Base-by-base conservation (phyloP, 257 asterid genomes). In the Linaria vulgaris region DNA sequence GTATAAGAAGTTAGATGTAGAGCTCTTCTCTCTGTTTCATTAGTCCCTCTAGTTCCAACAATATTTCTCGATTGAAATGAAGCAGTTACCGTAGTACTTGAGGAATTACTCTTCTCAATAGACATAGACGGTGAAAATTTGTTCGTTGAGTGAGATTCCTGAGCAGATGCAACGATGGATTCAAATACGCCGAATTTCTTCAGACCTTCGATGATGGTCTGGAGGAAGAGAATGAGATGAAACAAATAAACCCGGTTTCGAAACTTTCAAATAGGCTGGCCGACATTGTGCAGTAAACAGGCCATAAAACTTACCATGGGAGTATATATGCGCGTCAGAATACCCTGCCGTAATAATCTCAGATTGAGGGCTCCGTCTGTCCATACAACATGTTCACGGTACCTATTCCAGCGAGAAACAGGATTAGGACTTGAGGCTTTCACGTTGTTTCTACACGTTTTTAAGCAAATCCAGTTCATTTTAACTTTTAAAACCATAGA, bases 351-450 rank as follows among this genome's bases (percentile, higher is more conserved):
- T 82, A 87, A 59, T 56, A 94, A 81, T 78, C 90, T 94, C 83
- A 94, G 67, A 63, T 90, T 87, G 47, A 84, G 62, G 30, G 88
- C 56, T 74, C 64, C 79, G 68, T 94, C 97, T 8, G 87, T 77
- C 99, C 99, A 94, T 23, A 90, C 96, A 11, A 94, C 97, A 72
- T 87, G 99, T 68, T 92, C 97, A 8, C 79, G 90, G 25, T 89
- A 92, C 99, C 97, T 92, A 84, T 76, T 38, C 67, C 69, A 74
- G 74, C 16, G 46, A 39, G 44, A 67, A 51, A 55, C 14, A 25
- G 31, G 56, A 47, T 51, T 51, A 25, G 37, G n/a, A 17, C n/a
- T n/a, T 51, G 25, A 16, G 17, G 7, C 17, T 41, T 31, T 3
- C 38, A 38, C 11, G 39, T 54, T 56, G 20, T 43, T 47, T 19